These are phyloP conservation scores for Cucurbita pepo DNA, from an alignment of 306 rosid species.

Conservation along the genomic window DNA sequence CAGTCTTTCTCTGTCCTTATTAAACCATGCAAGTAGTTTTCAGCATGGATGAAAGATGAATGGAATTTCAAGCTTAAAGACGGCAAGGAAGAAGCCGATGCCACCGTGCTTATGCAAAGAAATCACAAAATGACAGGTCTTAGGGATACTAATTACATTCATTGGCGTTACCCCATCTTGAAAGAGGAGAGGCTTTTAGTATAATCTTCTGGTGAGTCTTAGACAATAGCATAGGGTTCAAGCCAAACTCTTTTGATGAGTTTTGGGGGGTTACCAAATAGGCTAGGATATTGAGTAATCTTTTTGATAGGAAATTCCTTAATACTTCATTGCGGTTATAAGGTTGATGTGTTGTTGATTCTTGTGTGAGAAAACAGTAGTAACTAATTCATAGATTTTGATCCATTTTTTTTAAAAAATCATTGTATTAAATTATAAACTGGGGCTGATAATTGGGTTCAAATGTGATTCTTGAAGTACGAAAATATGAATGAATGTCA, in stretches of 20 bases:
- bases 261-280: background rate
- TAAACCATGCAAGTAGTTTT: background rate
- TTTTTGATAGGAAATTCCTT: background rate
- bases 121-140: background rate
- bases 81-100: background rate
- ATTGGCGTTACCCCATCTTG: background rate
- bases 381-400: background rate
- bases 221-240: background rate
- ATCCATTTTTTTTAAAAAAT: background rate
- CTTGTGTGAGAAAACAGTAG: background rate
- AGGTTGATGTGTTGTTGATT: background rate
- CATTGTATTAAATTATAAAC: conserved; percentile 1
- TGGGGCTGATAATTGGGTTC: background rate
- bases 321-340: background rate
- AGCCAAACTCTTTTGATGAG: background rate
- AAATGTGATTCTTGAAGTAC: background rate
- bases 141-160: conserved; percentile 4
- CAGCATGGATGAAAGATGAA: background rate
- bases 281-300: background rate
- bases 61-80: background rate
- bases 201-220: background rate
- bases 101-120: background rate
- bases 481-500: background rate
- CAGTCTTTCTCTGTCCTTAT: background rate
- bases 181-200: background rate